A percentile compares a stretch with the other conserved stretches of the same genome.
Conservation (phyloP, 2,329 filamentous ascomycete species). For the Metarhizium brunneum region DNA sequence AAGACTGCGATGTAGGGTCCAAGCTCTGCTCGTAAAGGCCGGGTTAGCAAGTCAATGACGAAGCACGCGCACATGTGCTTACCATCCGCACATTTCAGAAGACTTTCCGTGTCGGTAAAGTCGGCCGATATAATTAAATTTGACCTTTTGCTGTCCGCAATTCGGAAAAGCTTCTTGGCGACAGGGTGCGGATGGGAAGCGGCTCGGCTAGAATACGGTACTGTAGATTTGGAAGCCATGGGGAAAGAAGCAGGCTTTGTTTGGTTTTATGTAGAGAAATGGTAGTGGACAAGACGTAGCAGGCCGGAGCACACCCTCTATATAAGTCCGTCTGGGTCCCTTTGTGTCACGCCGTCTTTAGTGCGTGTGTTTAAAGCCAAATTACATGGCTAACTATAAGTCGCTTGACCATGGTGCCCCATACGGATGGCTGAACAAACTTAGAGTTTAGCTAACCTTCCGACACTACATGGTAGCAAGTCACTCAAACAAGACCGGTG, state of each 20-base stretch:
- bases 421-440: background rate
- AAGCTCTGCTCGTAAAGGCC: slow-evolving; percentile 20
- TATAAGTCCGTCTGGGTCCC: background rate
- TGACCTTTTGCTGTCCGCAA: background rate
- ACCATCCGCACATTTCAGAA: background rate
- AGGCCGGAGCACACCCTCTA: background rate
- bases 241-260: background rate
- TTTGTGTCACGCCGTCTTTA: background rate
- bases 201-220: background rate
- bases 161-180: background rate
- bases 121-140: background rate
- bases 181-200: background rate
- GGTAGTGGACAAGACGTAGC: background rate
- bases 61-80: background rate
- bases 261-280: background rate
- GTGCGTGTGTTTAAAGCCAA: background rate
- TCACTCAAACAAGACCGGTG: background rate
- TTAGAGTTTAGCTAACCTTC: background rate
- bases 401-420: background rate
- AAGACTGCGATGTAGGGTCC: slow-evolving; percentile 40
- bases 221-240: background rate
- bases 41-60: background rate
- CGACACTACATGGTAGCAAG: background rate
- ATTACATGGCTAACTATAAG: background rate
- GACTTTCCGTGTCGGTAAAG: background rate